phyloP scores from a whole-genome alignment of 2,329 filamentous ascomycete genomes.

The Setomelanomma holmii region DNA sequence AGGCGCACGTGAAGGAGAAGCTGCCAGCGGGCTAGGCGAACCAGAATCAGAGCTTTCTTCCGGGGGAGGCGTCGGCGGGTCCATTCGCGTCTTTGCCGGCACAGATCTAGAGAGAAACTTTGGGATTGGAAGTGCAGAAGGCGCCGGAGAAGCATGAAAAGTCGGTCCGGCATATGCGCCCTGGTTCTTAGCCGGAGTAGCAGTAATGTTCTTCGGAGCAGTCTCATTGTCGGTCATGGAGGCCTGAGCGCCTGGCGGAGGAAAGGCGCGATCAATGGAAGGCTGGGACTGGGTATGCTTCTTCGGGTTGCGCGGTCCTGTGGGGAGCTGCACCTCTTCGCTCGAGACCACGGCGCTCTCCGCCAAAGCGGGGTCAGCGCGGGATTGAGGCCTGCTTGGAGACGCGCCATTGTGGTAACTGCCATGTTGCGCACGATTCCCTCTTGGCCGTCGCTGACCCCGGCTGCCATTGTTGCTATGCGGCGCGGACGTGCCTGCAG shows the following conservation, averaged over 20 bases:
- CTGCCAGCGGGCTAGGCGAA: conserved; percentile 52
- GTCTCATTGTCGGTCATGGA: conserved; percentile 40
- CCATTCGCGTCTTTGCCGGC: conserved; percentile 58
- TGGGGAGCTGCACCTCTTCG: conserved; percentile 35
- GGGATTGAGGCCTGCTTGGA: conserved; percentile 16
- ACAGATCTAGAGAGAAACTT: conserved; percentile 83
- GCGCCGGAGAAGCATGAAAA: conserved; percentile 92
- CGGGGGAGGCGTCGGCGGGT: conserved; percentile 58
- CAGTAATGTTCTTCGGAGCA: conserved; percentile 23
- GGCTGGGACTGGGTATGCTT: conserved; percentile 42
- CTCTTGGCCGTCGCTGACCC: conserved; percentile 37
- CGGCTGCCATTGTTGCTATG: conserved; percentile 35
- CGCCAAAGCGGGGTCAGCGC: conserved; percentile 21
- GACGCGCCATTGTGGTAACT: conserved; percentile 22
- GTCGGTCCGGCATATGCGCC: conserved; percentile 86
- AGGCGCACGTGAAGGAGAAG: conserved; percentile 60
- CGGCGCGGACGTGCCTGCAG: conserved; percentile 30
- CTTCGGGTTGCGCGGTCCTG: conserved; percentile 35
- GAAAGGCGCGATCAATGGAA: conserved; percentile 35
- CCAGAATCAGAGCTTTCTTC: conserved; percentile 54
- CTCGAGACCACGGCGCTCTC: conserved; percentile 38
- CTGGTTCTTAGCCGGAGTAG: conserved; percentile 45
- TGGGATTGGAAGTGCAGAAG: conserved; percentile 87
- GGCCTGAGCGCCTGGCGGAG: conserved; percentile 21
- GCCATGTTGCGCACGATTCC: conserved; percentile 42